phyloP scores from a whole-genome alignment of 1,139 yeast species.

The Pichia sp. region DNA sequence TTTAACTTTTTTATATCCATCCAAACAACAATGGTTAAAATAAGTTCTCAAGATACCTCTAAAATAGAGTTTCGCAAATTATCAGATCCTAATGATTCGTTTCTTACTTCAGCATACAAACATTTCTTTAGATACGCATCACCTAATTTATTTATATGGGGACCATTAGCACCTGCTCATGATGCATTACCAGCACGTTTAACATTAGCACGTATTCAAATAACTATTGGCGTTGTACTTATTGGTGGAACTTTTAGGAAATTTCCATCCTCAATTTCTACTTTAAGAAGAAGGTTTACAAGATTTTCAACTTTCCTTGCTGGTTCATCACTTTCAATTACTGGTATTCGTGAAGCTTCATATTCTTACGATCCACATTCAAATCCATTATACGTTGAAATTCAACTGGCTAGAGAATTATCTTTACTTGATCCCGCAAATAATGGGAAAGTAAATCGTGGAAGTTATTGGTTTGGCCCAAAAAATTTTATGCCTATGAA shows the following conservation, averaged over 20 bases:
- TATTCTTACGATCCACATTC: conserved; percentile 13
- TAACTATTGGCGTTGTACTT: conserved; percentile 19
- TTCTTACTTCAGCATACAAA: conserved; percentile 15
- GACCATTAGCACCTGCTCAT: conserved; percentile 30
- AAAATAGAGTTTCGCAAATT: conserved; percentile 19
- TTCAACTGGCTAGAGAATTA: conserved; percentile 22
- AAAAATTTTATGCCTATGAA: conserved; percentile 29
- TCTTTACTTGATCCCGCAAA: conserved; percentile 14
- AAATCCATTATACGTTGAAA: conserved; percentile 28
- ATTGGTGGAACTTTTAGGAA: conserved; percentile 16
- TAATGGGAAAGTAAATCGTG: conserved; percentile 16
- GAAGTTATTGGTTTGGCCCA: conserved; percentile 27
- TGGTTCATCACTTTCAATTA: conserved; percentile 11
- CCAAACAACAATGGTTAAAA: conserved; percentile 14
- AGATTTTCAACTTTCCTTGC: conserved; percentile 8
- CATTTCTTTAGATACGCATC: conserved; percentile 24
- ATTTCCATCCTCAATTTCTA: conserved; percentile 3
- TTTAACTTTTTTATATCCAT: no score
- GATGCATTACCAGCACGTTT: conserved; percentile 25
- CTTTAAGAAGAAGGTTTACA: conserved; percentile 6
- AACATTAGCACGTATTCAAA: conserved; percentile 21
- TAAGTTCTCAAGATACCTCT: conserved; percentile 8
- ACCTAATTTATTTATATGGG: conserved; percentile 27
- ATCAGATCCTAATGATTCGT: conserved; percentile 24
- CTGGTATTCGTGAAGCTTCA: conserved; percentile 13